A percentile compares a stretch with the other conserved stretches of the same genome.
phyloP scores from a whole-genome alignment of 495 filamentous ascomycete genomes.

The Trichoderma asperelloides region DNA sequence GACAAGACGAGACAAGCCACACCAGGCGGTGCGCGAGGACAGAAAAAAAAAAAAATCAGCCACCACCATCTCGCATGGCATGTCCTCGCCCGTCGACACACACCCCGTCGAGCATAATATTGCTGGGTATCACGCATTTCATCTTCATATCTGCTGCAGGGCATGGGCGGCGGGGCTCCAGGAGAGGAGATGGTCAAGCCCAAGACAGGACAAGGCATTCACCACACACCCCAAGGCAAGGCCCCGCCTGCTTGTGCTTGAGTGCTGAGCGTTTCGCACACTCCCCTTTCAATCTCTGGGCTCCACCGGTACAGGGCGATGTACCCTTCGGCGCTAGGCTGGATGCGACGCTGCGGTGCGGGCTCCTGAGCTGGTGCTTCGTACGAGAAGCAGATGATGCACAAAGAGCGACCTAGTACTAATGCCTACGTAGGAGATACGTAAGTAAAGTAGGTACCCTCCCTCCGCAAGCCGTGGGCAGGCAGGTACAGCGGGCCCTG shows the following conservation, averaged over 20 bases:
- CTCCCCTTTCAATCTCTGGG: background rate
- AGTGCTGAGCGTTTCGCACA: too few relatives aligned
- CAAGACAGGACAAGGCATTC: background rate
- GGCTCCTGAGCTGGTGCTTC: slow-evolving; percentile 1
- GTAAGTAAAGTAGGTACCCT: background rate
- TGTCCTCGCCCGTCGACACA: background rate
- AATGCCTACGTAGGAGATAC: background rate
- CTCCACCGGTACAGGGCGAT: background rate
- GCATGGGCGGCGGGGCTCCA: too few relatives aligned
- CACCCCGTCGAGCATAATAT: background rate
- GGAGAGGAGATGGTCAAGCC: background rate
- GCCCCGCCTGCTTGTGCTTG: too few relatives aligned
- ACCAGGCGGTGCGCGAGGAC: background rate
- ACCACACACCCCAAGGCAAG: too few relatives aligned
- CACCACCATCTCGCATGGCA: background rate
- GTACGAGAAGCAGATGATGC: background rate
- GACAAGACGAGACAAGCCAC: background rate
- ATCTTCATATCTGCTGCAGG: background rate
- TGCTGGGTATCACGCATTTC: background rate
- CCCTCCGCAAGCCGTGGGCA: background rate
- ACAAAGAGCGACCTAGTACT: background rate
- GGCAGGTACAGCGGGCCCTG: background rate
- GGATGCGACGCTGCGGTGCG: background rate
- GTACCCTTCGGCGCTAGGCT: background rate
- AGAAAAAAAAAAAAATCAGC: background rate